A percentile compares a stretch with the other conserved stretches of the same genome.
Conservation (phyloP, 2,329 filamentous ascomycete species). For the Alternaria angustiovoidea region DNA sequence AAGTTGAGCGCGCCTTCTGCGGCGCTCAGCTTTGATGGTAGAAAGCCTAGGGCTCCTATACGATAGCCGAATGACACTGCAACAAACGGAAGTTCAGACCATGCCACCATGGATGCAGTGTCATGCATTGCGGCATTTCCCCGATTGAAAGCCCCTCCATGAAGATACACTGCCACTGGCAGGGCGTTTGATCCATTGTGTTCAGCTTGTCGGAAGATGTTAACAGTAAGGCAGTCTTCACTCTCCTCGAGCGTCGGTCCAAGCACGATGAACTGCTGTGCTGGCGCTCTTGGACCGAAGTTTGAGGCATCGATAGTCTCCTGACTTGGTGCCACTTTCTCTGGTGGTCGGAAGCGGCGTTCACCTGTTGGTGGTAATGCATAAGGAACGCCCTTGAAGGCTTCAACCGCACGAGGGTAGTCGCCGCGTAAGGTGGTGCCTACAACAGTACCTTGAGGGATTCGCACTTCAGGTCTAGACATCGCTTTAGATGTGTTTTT, state of each 20-base stretch:
- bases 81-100: slow-evolving; percentile 60
- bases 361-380: slow-evolving; percentile 28
- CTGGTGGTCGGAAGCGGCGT: slow-evolving; percentile 28
- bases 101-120: slow-evolving; percentile 68
- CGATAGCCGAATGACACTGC: slow-evolving; percentile 54
- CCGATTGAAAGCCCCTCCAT: slow-evolving; percentile 68
- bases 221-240: slow-evolving; percentile 36
- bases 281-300: slow-evolving; percentile 31
- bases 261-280: slow-evolving; percentile 21
- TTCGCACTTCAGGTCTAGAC: slow-evolving; percentile 9
- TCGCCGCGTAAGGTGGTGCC: slow-evolving; percentile 8
- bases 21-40: slow-evolving; percentile 18
- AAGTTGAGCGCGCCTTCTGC: slow-evolving; percentile 44
- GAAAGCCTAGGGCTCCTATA: slow-evolving; percentile 25
- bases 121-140: slow-evolving; percentile 58
- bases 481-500: background rate
- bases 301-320: slow-evolving; percentile 23
- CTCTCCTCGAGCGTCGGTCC: slow-evolving; percentile 25
- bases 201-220: slow-evolving; percentile 26
- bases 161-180: slow-evolving; percentile 61
- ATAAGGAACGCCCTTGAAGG: slow-evolving; percentile 32
- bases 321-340: slow-evolving; percentile 19
- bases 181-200: slow-evolving; percentile 8
- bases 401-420: slow-evolving; percentile 19
- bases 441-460: slow-evolving; percentile 22